A percentile compares a stretch with the other conserved stretches of the same genome.
Evolutionary conservation across 345 rosid species (phyloP).

Genomic region (Brassica incana): DNA sequence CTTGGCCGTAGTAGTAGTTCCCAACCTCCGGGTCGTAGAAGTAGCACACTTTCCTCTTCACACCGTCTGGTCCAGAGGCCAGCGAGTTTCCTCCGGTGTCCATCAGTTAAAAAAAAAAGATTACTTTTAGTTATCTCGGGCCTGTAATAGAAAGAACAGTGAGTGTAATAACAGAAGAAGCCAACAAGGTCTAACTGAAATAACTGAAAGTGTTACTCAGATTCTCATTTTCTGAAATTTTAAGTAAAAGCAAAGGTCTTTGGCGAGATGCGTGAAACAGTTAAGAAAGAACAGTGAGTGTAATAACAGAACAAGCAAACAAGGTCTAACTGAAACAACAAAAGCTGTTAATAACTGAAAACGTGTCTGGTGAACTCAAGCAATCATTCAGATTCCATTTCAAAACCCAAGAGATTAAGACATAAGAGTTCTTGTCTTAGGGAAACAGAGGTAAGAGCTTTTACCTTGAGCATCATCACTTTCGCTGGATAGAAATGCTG

Average conservation of each 20-base stretch:
- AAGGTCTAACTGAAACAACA: too few relatives aligned
- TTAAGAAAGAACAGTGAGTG: too few relatives aligned
- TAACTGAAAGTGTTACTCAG: neutral
- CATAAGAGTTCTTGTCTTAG: constrained; percentile 4
- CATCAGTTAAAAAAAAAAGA: constrained; percentile 28
- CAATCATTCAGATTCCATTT: too few relatives aligned
- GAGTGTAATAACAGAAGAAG: too few relatives aligned
- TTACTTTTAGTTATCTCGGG: neutral
- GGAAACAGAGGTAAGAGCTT: neutral
- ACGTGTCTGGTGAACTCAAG: too few relatives aligned
- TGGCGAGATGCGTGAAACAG: too few relatives aligned
- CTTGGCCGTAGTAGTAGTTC: constrained; percentile 67
- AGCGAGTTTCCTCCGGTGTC: constrained; percentile 63
- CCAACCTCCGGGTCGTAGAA: constrained; percentile 76
- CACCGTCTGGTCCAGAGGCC: constrained; percentile 59
- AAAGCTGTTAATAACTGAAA: too few relatives aligned
- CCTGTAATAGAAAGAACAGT: too few relatives aligned
- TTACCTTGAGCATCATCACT: constrained; percentile 9
- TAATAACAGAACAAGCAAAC: too few relatives aligned
- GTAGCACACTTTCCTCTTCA: constrained; percentile 66
- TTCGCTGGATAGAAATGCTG: neutral
- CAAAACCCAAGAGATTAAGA: too few relatives aligned
- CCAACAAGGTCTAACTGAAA: neutral
- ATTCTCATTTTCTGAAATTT: neutral
- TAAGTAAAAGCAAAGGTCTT: neutral